Conservation (phyloP, 176 grass and related monocot species). For the maize (Zea mays) region DNA sequence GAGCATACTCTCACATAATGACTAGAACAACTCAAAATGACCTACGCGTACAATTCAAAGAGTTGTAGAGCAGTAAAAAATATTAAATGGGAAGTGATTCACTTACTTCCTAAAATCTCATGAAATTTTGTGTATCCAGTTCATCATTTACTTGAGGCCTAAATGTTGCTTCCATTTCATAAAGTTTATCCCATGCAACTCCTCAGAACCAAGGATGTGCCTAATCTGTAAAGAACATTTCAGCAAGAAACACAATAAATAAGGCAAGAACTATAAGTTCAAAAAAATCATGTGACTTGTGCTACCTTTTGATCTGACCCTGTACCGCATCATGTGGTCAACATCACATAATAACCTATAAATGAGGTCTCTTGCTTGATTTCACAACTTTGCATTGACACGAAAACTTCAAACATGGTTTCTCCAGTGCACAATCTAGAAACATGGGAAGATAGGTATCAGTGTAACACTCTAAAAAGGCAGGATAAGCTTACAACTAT, state of each 20-base stretch:
- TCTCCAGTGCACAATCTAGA: constrained; percentile 98
- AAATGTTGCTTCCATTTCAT: constrained; percentile 94
- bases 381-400: constrained; percentile 72
- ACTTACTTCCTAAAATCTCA: constrained; percentile 94
- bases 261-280: neutral
- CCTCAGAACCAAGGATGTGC: constrained; percentile 88
- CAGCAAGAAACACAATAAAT: neutral
- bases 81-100: neutral
- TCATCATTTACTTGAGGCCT: constrained; percentile 92
- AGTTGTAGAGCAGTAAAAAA: constrained; percentile 14
- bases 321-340: constrained; percentile 71
- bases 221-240: constrained; percentile 48
- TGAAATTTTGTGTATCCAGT: constrained; percentile 93
- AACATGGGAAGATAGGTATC: neutral
- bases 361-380: constrained; percentile 86
- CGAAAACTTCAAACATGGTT: constrained; percentile 89
- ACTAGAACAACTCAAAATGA: neutral
- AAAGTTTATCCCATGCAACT: constrained; percentile 89
- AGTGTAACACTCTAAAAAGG: constrained; percentile 13
- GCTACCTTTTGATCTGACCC: constrained; percentile 90
- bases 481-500: constrained; percentile 19
- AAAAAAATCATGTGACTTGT: neutral
- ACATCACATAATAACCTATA: constrained; percentile 91
- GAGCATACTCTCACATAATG: too few relatives aligned
- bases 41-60: neutral